Evolutionary conservation across 805 yeast genomes (phyloP), one percentile per base, ranked within the genome.

Genomic region (Saccharomycodes ludwigii): DNA sequence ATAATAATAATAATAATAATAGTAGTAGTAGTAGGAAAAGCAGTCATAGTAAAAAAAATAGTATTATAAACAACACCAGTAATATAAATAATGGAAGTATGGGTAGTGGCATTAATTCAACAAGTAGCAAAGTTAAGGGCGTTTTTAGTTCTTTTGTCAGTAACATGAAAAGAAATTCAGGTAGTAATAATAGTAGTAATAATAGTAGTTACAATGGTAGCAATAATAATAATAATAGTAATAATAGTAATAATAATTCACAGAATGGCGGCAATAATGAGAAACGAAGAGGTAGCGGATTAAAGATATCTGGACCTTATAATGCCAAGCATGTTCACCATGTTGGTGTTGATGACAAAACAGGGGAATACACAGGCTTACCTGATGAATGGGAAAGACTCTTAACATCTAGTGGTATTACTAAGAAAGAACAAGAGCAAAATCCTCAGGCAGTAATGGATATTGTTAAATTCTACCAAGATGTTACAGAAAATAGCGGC

Each of bases 381-480:
- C 98, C 98, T 0, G 76, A 72, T 18, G 94, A 84, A 47, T 91
- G 98, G 98, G 84, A 84, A 40, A 69, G 72, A 39, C 63, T 86
- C 21, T 64, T 91, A 32, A 68, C 77, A 9, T 81, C 91, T 2
- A 79, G 85, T 46, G 95, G 95, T 32, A 85, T 91, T 37, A 73
- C 95, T 5, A 74, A 71, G 40, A 79, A 72, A 40, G 98, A 91
- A 47, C 94, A 84, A 58, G 76, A 77, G 49, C 81, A 78, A 39
- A 83, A 91, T 54, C 95, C 96, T 2, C 86, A 83, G 53, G 95
- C 95, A 1, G 94, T 91, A 4, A 79, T 79, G 66, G 94, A 84
- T 47, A 85, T 82, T 37, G 84, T 84, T 18, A 84, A 82, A 27
- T 84, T 84, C 50, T 84, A 84, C 54, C 82, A 76, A 46, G 79